Percentiles rank a stretch among this genome's conserved stretches.
Conservation (phyloP, 345 rosid species). For the Hypericum androsaemum region DNA sequence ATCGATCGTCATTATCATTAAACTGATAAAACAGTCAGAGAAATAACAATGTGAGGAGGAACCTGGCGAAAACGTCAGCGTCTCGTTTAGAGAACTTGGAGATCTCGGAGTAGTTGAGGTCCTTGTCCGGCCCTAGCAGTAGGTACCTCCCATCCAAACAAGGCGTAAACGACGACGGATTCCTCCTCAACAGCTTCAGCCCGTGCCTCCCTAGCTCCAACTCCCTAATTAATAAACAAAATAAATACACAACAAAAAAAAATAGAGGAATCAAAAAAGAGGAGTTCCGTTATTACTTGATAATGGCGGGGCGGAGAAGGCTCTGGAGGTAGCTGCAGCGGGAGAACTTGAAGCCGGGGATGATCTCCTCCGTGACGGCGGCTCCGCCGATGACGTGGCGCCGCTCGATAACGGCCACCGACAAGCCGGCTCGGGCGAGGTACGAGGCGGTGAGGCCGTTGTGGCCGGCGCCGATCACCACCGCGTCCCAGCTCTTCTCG, state of each 20-base stretch:
- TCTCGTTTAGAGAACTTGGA: constrained; percentile 72
- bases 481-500: constrained; percentile 62
- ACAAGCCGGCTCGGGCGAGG: constrained; percentile 78
- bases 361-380: constrained; percentile 76
- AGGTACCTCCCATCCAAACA: constrained; percentile 85
- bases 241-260: constrained; percentile 1
- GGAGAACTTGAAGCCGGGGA: constrained; percentile 78
- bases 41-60: not conserved
- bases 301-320: constrained; percentile 67
- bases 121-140: constrained; percentile 53
- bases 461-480: constrained; percentile 85
- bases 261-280: constrained; percentile 1
- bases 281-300: constrained; percentile 29
- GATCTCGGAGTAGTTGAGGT: constrained; percentile 63
- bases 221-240: constrained; percentile 34
- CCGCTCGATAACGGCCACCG: constrained; percentile 77
- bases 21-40: not conserved
- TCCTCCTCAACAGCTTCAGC: constrained; percentile 69
- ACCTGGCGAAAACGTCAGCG: constrained; percentile 75
- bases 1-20: no score
- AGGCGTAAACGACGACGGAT: constrained; percentile 84
- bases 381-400: constrained; percentile 86
- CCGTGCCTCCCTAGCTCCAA: constrained; percentile 70
- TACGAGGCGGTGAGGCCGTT: constrained; percentile 82
- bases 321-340: constrained; percentile 92